Evolutionary conservation across 2,329 filamentous ascomycete species (phyloP), one percentile per base, ranked within the genome.

Genomic region (Ilyonectria robusta): DNA sequence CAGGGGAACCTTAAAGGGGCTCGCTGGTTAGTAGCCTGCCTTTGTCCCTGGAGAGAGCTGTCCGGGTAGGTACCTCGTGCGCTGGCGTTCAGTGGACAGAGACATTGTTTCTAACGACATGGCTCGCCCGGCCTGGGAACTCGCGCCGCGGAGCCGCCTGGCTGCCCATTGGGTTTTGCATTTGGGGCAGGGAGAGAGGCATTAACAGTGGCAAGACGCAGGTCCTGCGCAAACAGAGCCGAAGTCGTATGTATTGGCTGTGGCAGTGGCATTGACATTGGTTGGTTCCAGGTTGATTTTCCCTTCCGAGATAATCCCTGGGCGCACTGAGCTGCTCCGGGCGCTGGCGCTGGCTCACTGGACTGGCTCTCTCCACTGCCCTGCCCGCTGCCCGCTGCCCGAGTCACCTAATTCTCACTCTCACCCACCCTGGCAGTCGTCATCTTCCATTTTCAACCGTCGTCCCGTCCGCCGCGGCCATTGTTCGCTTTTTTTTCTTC

Each of bases 241-340:
- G 37, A 44, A 56, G 33, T 51, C 55, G 54, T 15, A 19, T 19
- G 70, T 56, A 65, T 48, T 67, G 58, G 57, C 63, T 70, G 69
- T 33, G 48, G 64, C 61, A 61, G 63, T 62, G 40, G 66, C 68
- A 56, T 42, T 47, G 35, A 56, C 40, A 60, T 56, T 57, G 40
- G 44, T 44, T 31, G n/a, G 42, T 46, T 59, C 54, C 19, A 23
- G 44, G 54, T 42, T 56, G 29, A n/a, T 29, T 57, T 35, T 42
- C 46, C 10, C n/a, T 51, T 59, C 29, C 47, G 51, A 56, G 31
- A 48, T 56, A 33, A 62, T 50, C 51, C 59, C 51, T 62, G 51
- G 23, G 51, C 51, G 35, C 53, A 31, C 59, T 53, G 50, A 48
- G 21, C 53, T 58, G 21, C 53, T 58, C 46, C 47, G 60, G 61